These are phyloP conservation scores for Cladosporium halotolerans DNA, from an alignment of 2,329 filamentous ascomycete species.

Conservation along the genomic window DNA sequence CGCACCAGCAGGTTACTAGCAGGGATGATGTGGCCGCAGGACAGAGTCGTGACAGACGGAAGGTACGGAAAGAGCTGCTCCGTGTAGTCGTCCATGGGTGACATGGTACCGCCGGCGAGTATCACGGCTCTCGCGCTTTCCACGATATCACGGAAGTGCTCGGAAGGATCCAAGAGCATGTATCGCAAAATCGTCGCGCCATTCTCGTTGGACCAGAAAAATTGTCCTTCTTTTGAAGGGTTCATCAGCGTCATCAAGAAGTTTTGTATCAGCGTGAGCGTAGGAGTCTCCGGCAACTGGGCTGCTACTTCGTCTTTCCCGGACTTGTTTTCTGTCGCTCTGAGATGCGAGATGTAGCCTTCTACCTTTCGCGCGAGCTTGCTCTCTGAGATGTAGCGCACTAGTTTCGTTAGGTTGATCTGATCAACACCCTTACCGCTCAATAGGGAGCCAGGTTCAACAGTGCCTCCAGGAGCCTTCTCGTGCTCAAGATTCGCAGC, in stretches of 20 bases:
- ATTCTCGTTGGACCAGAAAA: slow-evolving; percentile 49
- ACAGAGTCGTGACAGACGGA: slow-evolving; percentile 65
- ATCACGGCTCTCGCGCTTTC: slow-evolving; percentile 80
- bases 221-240: slow-evolving; percentile 60
- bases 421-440: slow-evolving; percentile 84
- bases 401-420: slow-evolving; percentile 86
- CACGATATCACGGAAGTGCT: slow-evolving; percentile 84
- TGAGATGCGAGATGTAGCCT: slow-evolving; percentile 64
- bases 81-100: slow-evolving; percentile 86
- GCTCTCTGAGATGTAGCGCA: slow-evolving; percentile 81
- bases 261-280: slow-evolving; percentile 56
- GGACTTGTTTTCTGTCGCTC: not conserved
- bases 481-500: slow-evolving; percentile 6
- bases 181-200: slow-evolving; percentile 65
- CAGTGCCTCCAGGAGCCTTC: slow-evolving; percentile 54
- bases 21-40: slow-evolving; percentile 92
- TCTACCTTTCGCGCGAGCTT: slow-evolving; percentile 93
- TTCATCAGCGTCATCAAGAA: slow-evolving; percentile 83
- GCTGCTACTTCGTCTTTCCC: not conserved
- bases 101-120: slow-evolving; percentile 94
- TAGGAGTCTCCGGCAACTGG: slow-evolving; percentile 36
- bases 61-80: slow-evolving; percentile 79
- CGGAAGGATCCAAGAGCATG: slow-evolving; percentile 81
- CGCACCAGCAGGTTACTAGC: slow-evolving; percentile 72
- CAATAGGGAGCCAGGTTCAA: slow-evolving; percentile 66